Percentiles rank a stretch among this genome's conserved stretches.
These are phyloP conservation scores for Malus hybrid DNA, from an alignment of 331 rosid species.

Conservation along the genomic window DNA sequence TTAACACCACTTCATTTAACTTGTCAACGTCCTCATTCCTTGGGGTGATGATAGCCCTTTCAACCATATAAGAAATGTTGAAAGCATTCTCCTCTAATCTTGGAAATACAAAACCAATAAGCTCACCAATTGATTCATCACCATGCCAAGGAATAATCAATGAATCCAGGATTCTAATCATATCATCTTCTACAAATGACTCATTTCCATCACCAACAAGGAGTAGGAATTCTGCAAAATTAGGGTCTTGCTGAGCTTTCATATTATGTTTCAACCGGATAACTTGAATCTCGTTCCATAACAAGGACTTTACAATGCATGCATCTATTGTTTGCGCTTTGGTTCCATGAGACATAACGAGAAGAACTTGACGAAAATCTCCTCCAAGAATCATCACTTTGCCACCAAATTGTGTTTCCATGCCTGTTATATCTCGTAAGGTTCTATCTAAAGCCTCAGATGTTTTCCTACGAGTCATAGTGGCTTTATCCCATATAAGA, in stretches of 20 bases:
- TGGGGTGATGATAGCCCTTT: background rate
- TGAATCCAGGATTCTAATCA: background rate
- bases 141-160: background rate
- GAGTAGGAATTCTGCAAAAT: background rate
- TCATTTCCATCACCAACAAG: background rate
- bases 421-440: too few relatives aligned
- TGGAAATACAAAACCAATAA: background rate
- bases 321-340: too few relatives aligned
- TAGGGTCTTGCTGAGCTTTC: background rate
- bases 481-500: too few relatives aligned
- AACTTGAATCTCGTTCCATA: background rate
- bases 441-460: too few relatives aligned
- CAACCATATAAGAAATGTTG: background rate
- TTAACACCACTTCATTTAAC: background rate
- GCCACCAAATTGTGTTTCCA: too few relatives aligned
- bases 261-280: too few relatives aligned
- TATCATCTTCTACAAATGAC: background rate
- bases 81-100: background rate
- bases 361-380: too few relatives aligned
- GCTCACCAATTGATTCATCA: background rate
- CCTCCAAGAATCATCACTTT: too few relatives aligned
- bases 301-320: too few relatives aligned
- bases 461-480: too few relatives aligned
- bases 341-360: too few relatives aligned
- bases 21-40: background rate